Conservation (phyloP, 1,284 basidiomycete genomes). For the Termitomyces sp. region DNA sequence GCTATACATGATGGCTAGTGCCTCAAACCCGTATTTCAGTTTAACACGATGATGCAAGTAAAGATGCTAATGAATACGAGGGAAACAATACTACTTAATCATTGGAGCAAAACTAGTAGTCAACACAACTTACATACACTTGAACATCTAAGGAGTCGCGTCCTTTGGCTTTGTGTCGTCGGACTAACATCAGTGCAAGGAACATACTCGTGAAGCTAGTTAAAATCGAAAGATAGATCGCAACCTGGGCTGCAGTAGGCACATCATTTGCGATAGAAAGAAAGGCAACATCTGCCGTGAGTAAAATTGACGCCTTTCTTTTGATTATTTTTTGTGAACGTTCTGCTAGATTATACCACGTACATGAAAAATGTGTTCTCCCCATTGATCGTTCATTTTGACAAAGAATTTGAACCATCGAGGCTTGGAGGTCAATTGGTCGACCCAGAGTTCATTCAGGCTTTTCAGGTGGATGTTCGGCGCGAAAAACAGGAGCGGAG, state of each 20-base stretch:
- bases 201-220: conserved; percentile 43
- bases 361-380: conserved; percentile 45
- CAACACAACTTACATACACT: conserved; percentile 13
- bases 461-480: conserved; percentile 33
- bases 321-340: background rate
- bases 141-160: conserved; percentile 2
- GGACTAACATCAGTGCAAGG: conserved; percentile 38
- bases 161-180: conserved; percentile 20
- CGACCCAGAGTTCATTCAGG: conserved; percentile 35
- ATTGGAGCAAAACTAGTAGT: too few relatives aligned
- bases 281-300: conserved; percentile 32
- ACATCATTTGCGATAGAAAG: conserved; percentile 25
- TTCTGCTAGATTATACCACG: conserved; percentile 16
- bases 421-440: conserved; percentile 31
- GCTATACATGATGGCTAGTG: conserved; percentile 39
- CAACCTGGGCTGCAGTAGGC: conserved; percentile 34
- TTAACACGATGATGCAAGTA: conserved; percentile 25
- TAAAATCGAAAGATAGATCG: conserved; percentile 41
- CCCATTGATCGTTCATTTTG: conserved; percentile 44
- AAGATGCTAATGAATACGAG: conserved; percentile 14
- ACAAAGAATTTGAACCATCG: conserved; percentile 37
- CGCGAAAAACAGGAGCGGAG: conserved; percentile 33
- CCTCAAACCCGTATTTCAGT: conserved; percentile 30
- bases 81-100: too few relatives aligned
- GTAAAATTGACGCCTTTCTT: conserved; percentile 27